Evolutionary conservation across 2,329 filamentous ascomycete species (phyloP).

Genomic region (Orbilia quercus): DNA sequence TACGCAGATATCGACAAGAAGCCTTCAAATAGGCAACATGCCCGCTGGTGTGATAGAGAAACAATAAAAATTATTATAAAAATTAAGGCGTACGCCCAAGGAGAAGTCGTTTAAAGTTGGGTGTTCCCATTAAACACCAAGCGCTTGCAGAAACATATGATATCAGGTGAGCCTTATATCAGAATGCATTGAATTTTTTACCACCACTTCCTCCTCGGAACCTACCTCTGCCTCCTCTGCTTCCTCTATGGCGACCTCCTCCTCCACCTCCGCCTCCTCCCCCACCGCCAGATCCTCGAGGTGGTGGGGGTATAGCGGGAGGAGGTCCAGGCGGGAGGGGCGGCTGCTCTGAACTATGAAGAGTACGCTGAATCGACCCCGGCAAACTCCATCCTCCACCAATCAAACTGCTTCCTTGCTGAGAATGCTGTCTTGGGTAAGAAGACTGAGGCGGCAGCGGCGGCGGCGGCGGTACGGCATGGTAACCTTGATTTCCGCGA

Average conservation of each 20-base stretch:
- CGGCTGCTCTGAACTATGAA: slow-evolving; percentile 39
- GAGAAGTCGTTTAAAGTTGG: too few species aligned
- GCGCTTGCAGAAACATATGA: too few species aligned
- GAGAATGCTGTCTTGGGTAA: slow-evolving; percentile 1
- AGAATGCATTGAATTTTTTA: slow-evolving; percentile 8
- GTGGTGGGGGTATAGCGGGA: slow-evolving; percentile 1
- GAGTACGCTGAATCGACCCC: slow-evolving; percentile 37
- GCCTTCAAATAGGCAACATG: too few species aligned
- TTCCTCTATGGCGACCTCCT: slow-evolving; percentile 3
- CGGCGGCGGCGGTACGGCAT: slow-evolving; percentile 43
- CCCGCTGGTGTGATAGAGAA: too few species aligned
- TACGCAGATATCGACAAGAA: background rate
- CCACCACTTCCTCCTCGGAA: slow-evolving; percentile 14
- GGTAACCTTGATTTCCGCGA: slow-evolving; percentile 31
- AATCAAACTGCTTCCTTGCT: slow-evolving; percentile 9
- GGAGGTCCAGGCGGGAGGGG: slow-evolving; percentile 43
- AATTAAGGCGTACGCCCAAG: too few species aligned
- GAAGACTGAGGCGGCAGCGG: slow-evolving; percentile 13
- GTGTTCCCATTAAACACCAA: too few species aligned
- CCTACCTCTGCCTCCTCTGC: slow-evolving; percentile 22
- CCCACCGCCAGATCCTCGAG: too few species aligned
- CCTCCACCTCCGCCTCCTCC: background rate
- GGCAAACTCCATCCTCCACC: slow-evolving; percentile 50
- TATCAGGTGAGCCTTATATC: too few species aligned
- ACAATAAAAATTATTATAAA: too few species aligned